Conservation (phyloP, 805 yeast genomes). For the Zygotorulaspora florentina region DNA sequence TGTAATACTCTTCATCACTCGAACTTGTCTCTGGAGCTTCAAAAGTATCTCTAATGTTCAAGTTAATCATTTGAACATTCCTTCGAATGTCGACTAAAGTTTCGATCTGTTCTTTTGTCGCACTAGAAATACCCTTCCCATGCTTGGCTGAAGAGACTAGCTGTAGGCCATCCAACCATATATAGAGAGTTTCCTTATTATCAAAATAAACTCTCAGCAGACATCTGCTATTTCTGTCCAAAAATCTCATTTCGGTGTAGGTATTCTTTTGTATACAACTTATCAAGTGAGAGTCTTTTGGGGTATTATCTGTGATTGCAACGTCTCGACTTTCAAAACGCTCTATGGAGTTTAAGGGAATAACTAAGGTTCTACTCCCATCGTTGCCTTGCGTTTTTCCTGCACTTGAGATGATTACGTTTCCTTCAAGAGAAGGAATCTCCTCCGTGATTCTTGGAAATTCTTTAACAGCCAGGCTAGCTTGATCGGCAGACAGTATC, state of each 20-base stretch:
- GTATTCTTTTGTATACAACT: constrained; percentile 53
- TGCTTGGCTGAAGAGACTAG: constrained; percentile 38
- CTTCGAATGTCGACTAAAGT: constrained; percentile 44
- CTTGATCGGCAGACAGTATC: constrained; percentile 63
- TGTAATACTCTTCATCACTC: constrained; percentile 24
- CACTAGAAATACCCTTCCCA: constrained; percentile 36
- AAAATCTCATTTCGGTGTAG: constrained; percentile 52
- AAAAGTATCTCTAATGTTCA: constrained; percentile 27
- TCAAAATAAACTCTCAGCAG: constrained; percentile 64
- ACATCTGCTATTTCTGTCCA: constrained; percentile 40
- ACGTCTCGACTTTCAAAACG: constrained; percentile 50
- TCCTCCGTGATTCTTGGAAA: constrained; percentile 44
- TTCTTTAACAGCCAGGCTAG: constrained; percentile 56
- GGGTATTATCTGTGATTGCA: constrained; percentile 43
- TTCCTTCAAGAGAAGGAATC: constrained; percentile 58
- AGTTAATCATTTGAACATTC: constrained; percentile 46
- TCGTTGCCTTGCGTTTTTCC: constrained; percentile 6
- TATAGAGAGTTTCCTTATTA: constrained; percentile 59
- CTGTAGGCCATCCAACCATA: constrained; percentile 78
- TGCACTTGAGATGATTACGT: constrained; percentile 33
- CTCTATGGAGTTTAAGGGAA: constrained; percentile 50
- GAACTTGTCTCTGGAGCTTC: constrained; percentile 10
- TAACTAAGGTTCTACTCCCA: constrained; percentile 32
- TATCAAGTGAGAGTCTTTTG: constrained; percentile 45
- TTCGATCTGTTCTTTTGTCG: constrained; percentile 43